Conservation (phyloP, 2,329 filamentous ascomycete species). For the Didymella sp. region DNA sequence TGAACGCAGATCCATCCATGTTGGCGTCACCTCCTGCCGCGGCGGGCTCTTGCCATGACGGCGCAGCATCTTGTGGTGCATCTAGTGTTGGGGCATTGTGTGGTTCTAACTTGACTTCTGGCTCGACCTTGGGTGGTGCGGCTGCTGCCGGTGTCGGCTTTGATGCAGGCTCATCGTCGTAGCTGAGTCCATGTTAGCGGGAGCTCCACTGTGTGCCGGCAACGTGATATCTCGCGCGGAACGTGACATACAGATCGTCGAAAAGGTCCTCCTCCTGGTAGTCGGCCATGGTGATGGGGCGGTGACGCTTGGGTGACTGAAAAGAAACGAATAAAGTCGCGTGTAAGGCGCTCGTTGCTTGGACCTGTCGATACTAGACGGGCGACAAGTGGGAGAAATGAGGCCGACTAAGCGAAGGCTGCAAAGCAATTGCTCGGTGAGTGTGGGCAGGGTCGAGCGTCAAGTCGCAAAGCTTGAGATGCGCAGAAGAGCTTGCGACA, state of each 20-base stretch:
- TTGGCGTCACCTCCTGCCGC: conserved; percentile 36
- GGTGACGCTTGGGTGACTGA: not conserved
- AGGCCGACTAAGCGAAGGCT: not conserved
- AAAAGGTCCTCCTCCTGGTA: conserved; percentile 90
- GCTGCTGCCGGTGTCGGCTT: conserved; percentile 35
- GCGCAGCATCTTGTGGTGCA: conserved; percentile 24
- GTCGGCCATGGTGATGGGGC: conserved; percentile 60
- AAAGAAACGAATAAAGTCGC: conserved; percentile 4
- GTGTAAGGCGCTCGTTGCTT: not conserved
- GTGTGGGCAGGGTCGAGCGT: not conserved
- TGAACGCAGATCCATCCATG: conserved; percentile 41
- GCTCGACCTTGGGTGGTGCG: conserved; percentile 29
- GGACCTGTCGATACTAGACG: not conserved
- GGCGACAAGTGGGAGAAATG: not conserved
- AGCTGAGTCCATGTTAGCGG: conserved; percentile 43
- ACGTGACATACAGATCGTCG: conserved; percentile 79
- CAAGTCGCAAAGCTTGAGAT: conserved; percentile 10
- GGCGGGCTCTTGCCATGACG: conserved; percentile 29
- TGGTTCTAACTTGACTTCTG: conserved; percentile 32
- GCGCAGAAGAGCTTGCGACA: conserved; percentile 8
- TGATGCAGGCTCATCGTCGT: conserved; percentile 50
- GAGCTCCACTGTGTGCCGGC: not conserved
- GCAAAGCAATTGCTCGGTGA: conserved; percentile 1
- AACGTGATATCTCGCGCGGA: conserved; percentile 6
- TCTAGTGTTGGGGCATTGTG: conserved; percentile 27